Conservation (phyloP, 2,329 filamentous ascomycete genomes). For the Calonectria ilicicola region DNA sequence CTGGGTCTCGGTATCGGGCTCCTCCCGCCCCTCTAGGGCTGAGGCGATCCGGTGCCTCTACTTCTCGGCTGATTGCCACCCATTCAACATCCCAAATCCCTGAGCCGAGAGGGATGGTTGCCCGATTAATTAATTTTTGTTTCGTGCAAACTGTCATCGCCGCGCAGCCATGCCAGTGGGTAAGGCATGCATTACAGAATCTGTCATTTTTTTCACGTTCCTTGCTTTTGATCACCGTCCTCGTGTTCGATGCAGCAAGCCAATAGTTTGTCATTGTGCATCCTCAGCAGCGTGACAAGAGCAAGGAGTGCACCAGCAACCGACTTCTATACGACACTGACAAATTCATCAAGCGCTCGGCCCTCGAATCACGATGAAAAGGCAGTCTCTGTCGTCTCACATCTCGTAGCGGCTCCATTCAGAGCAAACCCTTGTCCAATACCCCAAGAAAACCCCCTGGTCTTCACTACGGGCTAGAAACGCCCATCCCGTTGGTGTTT, state of each 20-base stretch:
- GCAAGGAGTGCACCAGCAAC: background rate
- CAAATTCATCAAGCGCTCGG: background rate
- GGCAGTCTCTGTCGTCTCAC: background rate
- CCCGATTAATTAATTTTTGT: constrained; percentile 1
- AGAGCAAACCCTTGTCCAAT: constrained; percentile 3
- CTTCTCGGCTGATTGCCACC: constrained; percentile 4
- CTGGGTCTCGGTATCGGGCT: constrained; percentile 10
- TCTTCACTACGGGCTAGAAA: constrained; percentile 9
- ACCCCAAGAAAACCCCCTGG: background rate
- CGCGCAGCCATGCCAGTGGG: background rate
- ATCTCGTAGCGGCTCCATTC: constrained; percentile 4
- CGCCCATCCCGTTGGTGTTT: constrained; percentile 25
- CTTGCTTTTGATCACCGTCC: background rate
- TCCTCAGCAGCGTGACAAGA: background rate
- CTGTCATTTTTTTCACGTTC: background rate
- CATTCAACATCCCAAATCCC: constrained; percentile 10
- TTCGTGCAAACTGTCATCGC: background rate
- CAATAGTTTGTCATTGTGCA: constrained; percentile 8
- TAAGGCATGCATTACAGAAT: background rate
- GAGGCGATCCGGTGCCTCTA: constrained; percentile 14
- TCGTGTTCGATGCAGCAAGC: background rate
- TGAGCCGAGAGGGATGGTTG: background rate
- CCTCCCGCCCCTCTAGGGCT: constrained; percentile 24
- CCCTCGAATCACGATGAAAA: background rate
- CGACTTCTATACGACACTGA: background rate